A percentile compares a stretch with the other conserved stretches of the same genome.
Conservation (phyloP, 192 early-diverging fungal species). For the Paraglomus brasilianum region DNA sequence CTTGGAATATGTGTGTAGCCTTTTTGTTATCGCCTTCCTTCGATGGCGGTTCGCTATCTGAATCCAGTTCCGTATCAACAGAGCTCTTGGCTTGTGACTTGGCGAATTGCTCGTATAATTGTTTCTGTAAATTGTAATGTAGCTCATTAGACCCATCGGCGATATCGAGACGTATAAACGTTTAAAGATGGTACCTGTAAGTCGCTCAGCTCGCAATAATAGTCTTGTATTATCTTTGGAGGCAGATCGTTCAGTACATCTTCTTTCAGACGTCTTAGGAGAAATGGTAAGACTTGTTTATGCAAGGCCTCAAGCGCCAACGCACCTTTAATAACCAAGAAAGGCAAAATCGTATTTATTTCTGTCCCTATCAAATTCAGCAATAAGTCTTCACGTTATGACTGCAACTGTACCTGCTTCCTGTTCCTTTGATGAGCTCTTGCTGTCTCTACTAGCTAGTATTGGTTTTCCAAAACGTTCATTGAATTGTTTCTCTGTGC, state of each 20-base stretch:
- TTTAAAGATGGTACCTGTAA: no score
- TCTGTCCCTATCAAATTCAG: conserved; percentile 7
- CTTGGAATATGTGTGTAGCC: conserved; percentile 93
- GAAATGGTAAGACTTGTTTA: conserved; percentile 94
- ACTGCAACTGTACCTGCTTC: conserved; percentile 49
- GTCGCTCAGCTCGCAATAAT: conserved; percentile 94
- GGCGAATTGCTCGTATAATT: conserved; percentile 93
- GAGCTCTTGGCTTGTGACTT: conserved; percentile 60
- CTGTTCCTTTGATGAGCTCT: conserved; percentile 66
- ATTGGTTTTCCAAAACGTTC: conserved; percentile 94
- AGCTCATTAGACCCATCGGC: no score
- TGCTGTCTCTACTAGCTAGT: conserved; percentile 84
- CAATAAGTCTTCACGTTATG: neutral
- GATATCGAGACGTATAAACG: no score
- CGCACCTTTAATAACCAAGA: conserved; percentile 51
- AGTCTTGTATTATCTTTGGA: conserved; percentile 99
- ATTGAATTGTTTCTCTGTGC: conserved; percentile 93
- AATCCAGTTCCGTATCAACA: conserved; percentile 48
- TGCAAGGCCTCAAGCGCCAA: conserved; percentile 92
- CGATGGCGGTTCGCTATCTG: conserved; percentile 34
- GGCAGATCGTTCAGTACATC: conserved; percentile 96
- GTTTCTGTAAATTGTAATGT: no score
- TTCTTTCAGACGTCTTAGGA: conserved; percentile 95
- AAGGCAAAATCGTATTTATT: neutral
- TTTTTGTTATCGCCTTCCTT: conserved; percentile 43